Conservation (phyloP, 2,329 filamentous ascomycete genomes). For the Neodidymelliopsis sp. region DNA sequence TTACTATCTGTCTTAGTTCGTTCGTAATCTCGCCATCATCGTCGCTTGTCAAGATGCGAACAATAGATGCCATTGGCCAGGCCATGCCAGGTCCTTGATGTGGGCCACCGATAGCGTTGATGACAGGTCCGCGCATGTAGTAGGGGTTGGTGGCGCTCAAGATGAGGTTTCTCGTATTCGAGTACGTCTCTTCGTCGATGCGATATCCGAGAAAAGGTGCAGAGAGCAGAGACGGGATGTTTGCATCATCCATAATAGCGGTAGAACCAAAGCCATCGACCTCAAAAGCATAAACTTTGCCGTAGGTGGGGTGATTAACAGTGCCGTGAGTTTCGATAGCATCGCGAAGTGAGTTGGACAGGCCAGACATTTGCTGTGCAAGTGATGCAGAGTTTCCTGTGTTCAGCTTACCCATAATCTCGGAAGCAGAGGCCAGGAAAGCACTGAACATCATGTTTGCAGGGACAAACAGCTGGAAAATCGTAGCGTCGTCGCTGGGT, state of each 20-base stretch:
- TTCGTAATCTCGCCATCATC: constrained; percentile 57
- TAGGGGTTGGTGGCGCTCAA: constrained; percentile 58
- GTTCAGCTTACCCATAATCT: constrained; percentile 62
- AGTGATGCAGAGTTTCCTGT: constrained; percentile 56
- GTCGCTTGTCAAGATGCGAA: constrained; percentile 58
- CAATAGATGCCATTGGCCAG: constrained; percentile 62
- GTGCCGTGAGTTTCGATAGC: constrained; percentile 57
- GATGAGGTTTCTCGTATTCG: constrained; percentile 56
- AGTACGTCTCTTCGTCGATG: constrained; percentile 53
- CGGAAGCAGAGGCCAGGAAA: constrained; percentile 63
- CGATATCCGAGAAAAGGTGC: constrained; percentile 70
- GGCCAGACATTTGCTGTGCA: constrained; percentile 62
- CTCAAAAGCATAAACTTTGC: constrained; percentile 58
- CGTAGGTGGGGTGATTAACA: constrained; percentile 46
- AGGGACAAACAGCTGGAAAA: constrained; percentile 59
- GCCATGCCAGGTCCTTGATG: constrained; percentile 56
- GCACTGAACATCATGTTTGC: constrained; percentile 75
- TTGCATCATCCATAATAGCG: constrained; percentile 76
- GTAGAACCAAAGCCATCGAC: constrained; percentile 56
- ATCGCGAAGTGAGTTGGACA: constrained; percentile 57
- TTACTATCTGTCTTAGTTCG: constrained; percentile 55
- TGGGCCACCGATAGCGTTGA: constrained; percentile 58
- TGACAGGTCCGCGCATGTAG: constrained; percentile 58
- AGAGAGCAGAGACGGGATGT: constrained; percentile 71
- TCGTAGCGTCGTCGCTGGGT: constrained; percentile 59